Evolutionary conservation across 2,329 filamentous ascomycete species (phyloP), one percentile per base, ranked within the genome.

Genomic region (Trichoderma sp.): DNA sequence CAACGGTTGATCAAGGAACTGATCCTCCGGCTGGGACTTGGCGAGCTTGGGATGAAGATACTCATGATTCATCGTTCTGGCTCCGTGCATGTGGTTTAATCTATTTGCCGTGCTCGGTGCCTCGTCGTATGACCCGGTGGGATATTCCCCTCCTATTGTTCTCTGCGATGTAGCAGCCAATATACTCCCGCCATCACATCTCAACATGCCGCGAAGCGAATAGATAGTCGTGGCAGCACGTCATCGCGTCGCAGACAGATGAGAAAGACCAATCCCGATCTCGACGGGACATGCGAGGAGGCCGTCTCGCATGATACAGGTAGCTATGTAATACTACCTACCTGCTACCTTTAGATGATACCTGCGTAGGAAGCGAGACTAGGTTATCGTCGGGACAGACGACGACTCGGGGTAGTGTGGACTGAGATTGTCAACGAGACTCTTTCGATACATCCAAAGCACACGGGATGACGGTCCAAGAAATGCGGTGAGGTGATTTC

Each of bases 401-500:
- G 34, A 14, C 50, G 51, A 54, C 44, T 47, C 14, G 26, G 34
- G 28, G 30, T 58, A 44, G 56, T 43, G 56, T 43, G 57, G 51
- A 34, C 24, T 44, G 65, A 39, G 10, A 10, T 9, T 39, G 34
- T 39, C 12, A 14, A 14, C 14, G 34, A 39, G 12, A 39, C 34
- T 14, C 34, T 3, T 12, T 39, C 34, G 34, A 39, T 39, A 39
- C 34, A 39, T 14, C 63, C 62, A 58, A n/a, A 21, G 47, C 26
- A 34, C 28, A 12, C n/a, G n/a, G 12, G 15, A 51, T 62, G 41
- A 54, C 45, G 24, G 12, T 41, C 10, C n/a, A 47, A 39, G 66
- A 68, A 57, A 45, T 68, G 67, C 67, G 67, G 67, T 68, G 67
- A 68, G 56, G 48, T 45, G 57, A 52, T 54, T 15, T 52, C 26